Evolutionary conservation across 116 monocot genomes (phyloP), one percentile per base, ranked within the genome.

Genomic region (Thalassia testudinum): DNA sequence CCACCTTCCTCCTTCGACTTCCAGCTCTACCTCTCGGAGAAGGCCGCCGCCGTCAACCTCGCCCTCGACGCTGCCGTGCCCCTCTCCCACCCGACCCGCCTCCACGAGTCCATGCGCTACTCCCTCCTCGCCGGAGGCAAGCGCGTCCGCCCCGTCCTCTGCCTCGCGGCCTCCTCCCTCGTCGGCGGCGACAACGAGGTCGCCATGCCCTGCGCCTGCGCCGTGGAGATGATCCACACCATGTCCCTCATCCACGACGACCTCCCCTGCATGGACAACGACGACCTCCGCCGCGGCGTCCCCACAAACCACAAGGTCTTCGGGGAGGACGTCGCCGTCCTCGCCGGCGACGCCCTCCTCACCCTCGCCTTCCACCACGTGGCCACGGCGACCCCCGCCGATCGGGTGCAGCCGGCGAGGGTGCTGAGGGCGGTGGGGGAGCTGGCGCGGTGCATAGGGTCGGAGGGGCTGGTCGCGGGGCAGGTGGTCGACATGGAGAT

Each of bases 201-300:
- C 15, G 58, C 58, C 50, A 50, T 58, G 37, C 27, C 66, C 7
- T 56, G 37, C 7, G 66, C 66, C 21, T 66, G 58, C 66, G 58
- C 58, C 38, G 27, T 12, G 25, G 75, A 75, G 65, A 75, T 75
- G 70, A 57, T 70, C 70, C 75, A 75, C 61, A 75, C 75, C 61
- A 75, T 70, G 75, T 75, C 70, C 18, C 57, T 75, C 22, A 70
- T 75, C 56, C 75, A 75, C 50, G 75, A 75, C 52, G 65, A 75
- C 44, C 70, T 75, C 34, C 75, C 75, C 49, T 75, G 69, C 49
- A 75, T 69, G 69, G 75, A 75, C 49, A 53, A 75, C 56, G 75
- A 69, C 60, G 75, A 69, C 52, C 64, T 75, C 44, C 68, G 75
- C 27, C 75, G 69, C 28, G 75, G 69, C 13, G 37, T 40, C 4